Evolutionary conservation across 495 filamentous ascomycete genomes (phyloP).

Genomic region (Aspergillus egyptiacus): DNA sequence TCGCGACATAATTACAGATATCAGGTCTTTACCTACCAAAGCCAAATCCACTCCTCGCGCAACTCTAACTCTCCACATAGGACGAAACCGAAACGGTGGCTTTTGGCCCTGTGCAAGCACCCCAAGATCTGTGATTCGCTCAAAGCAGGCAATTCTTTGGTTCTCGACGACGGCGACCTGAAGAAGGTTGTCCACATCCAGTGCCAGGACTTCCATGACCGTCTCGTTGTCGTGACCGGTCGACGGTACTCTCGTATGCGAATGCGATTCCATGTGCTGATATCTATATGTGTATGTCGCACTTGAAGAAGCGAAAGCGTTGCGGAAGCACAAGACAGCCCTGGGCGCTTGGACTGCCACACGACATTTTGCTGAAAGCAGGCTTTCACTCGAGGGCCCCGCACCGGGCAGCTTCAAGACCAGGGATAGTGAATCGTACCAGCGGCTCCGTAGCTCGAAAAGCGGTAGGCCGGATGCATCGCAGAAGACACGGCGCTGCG

Average conservation of each 20-base stretch:
- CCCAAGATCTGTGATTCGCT: conserved; percentile 7
- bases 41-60: conserved; percentile 16
- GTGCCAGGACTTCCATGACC: conserved; percentile 8
- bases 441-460: conserved; percentile 14
- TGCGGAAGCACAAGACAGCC: conserved; percentile 12
- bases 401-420: conserved; percentile 14
- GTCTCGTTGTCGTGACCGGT: neutral
- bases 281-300: neutral
- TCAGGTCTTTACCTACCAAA: conserved; percentile 10
- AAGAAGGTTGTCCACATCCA: conserved; percentile 14
- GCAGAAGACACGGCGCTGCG: conserved; percentile 13
- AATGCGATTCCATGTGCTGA: neutral
- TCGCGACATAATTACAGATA: neutral
- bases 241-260: neutral
- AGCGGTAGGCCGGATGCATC: conserved; percentile 16
- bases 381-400: neutral
- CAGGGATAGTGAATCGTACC: conserved; percentile 15
- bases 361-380: conserved; percentile 13
- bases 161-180: conserved; percentile 12
- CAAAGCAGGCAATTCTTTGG: conserved; percentile 8
- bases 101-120: conserved; percentile 14
- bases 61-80: conserved; percentile 14
- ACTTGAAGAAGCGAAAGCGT: neutral
- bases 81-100: conserved; percentile 17
- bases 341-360: conserved; percentile 11